Base-by-base conservation (phyloP, 331 rosid genomes). In the Prunus yedoensis region DNA sequence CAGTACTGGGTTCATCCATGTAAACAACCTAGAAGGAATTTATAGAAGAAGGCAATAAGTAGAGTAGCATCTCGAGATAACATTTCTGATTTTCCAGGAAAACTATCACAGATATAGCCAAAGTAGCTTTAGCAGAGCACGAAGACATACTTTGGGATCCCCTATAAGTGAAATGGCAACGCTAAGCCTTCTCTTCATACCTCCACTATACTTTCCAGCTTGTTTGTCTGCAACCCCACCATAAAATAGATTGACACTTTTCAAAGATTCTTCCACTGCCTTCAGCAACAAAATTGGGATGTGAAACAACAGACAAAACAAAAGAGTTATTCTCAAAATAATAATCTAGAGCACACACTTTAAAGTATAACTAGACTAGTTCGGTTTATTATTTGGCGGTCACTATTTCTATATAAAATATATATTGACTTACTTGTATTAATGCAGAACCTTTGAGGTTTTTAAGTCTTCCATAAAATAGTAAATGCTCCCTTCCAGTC, bases 121-220 rank as follows among this genome's bases (percentile, higher is more conserved):
- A 43, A 81, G 69, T 45, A 18, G 30, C 65, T 43, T 43, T 27
- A 65, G 25, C 7, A 71, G 58, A 65, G 74, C 2, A 68, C 14
- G 0, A 74, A 77, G 64, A 41, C 74, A 17, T 83, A 94, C 97
- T 60, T 70, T 92, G 66, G 97, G 99, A 83, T 90, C 88, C 56
- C 99, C 97, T 3, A 95, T 95, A 73, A 95, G 86, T 46, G 99
- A 95, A 77, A 95, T 92, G 21, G 99, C 97, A 13, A 95, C 97
- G 70, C 99, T 95, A 61, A 95, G 99, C 89, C 99, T 92, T 83
- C 99, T 90, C 87, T 95, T 95, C 99, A 95, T 92, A 51, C 99
- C 97, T 67, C 99, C 99, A 53, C 99, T 95, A 66, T 95, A 95
- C 75, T 89, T 88, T 75, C 97, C 90, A 60, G 96, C 92, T 77